Evolutionary conservation across 2,329 filamentous ascomycete species (phyloP), one percentile per base, ranked within the genome.

Genomic region (Penicillium occitanis): DNA sequence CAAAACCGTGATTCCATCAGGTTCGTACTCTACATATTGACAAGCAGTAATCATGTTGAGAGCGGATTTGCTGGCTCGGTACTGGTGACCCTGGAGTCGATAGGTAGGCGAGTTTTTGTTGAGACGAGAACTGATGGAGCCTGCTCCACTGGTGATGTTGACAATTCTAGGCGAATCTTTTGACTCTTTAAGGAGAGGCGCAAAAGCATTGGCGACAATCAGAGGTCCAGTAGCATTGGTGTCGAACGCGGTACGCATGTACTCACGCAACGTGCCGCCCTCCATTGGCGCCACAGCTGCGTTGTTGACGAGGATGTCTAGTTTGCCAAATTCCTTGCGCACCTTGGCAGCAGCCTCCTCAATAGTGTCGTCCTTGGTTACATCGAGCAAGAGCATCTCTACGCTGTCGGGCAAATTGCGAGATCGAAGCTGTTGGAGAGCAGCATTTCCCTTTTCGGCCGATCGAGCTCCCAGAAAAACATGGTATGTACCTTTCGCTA

Each of bases 51-150:
- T 70, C 73, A 80, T 79, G 37, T 81, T 77, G 10, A 81, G 48
- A 0, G 79, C 80, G 2, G 80, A 75, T 66, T 82, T 82, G 71
- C 78, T 80, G 2, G 73, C 69, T 25, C 77, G 70, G 57, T 82
- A 82, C 2, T 72, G 70, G 59, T 74, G 76, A 66, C 74, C 75
- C 33, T 79, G 76, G 19, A 70, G 68, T 1, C 64, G 62, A 65
- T 79, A 79, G 5, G 63, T 74, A 1, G 58, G n/a, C 0, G 68
- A 74, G 0, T 66, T 68, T 61, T 71, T 70, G 64, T 79, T 73
- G 2, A 68, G 67, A 0, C 74, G 66, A 13, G 68, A 65, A 44
- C 72, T 71, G 5, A 69, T 50, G 17, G 73, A 76, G 1, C 79
- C 79, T 2, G 76, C 68, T 2, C 64, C 70, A 19, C 73, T 76